These are phyloP conservation scores for Penicillium hordei DNA, from an alignment of 2,329 filamentous ascomycete genomes.

Conservation along the genomic window DNA sequence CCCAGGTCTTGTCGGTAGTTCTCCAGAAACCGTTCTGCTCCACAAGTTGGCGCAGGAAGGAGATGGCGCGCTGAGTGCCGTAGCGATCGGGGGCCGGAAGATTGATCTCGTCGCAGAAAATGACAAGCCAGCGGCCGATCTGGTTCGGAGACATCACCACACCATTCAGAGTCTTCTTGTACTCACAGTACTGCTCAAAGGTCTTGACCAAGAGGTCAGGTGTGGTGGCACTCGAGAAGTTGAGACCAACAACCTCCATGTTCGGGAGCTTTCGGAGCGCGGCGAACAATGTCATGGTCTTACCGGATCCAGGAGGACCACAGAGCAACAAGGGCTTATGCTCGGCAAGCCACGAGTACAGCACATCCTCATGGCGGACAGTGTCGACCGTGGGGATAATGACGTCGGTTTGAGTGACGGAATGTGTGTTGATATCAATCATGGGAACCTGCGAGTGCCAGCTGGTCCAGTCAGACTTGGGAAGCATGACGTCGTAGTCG, in stretches of 20 bases:
- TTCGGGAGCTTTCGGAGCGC: constrained; percentile 94
- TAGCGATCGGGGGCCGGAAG: constrained; percentile 97
- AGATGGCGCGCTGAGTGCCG: constrained; percentile 94
- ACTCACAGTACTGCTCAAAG: constrained; percentile 99
- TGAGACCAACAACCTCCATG: constrained; percentile 98
- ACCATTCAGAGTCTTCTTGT: constrained; percentile 96
- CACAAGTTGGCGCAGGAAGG: constrained; percentile 93
- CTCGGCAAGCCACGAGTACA: constrained; percentile 98
- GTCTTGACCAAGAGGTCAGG: constrained; percentile 98
- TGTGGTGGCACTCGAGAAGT: constrained; percentile 98
- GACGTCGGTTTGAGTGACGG: constrained; percentile 94
- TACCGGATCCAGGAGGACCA: constrained; percentile 95
- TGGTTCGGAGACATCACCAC: constrained; percentile 94
- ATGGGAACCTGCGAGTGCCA: constrained; percentile 95
- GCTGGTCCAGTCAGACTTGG: constrained; percentile 81
- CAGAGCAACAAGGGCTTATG: constrained; percentile 96
- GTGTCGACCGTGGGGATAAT: constrained; percentile 98
- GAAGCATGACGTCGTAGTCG: constrained; percentile 88
- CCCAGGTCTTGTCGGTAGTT: constrained; percentile 96
- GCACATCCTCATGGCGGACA: constrained; percentile 94
- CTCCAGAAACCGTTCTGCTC: constrained; percentile 99
- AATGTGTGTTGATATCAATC: constrained; percentile 97
- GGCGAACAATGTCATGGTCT: constrained; percentile 99
- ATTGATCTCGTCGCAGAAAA: constrained; percentile 99
- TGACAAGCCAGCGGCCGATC: constrained; percentile 94